Evolutionary conservation across 768 basidiomycete genomes (phyloP), one percentile per base, ranked within the genome.

Genomic region (Tricholomella constricta): DNA sequence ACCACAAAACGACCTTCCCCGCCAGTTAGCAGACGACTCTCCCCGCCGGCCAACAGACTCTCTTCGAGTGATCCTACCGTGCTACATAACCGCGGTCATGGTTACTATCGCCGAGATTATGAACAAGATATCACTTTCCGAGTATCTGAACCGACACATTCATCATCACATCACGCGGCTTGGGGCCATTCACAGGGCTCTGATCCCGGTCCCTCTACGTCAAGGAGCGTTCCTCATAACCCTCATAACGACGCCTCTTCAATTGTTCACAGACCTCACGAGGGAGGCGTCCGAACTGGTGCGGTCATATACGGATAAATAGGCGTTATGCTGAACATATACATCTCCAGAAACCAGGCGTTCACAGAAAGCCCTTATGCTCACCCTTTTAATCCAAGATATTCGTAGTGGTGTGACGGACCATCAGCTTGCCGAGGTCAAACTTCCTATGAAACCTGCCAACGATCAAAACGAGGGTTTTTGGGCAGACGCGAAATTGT

Each of bases 341-440:
- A 19, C 7, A 23, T 38, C 35, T 37, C 32, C 40, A 58, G 59
- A 58, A 20, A 38, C 36, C 54, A 51, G 48, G 45, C 57, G 54
- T 45, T 20, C 43, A 12, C 51, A 52, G 22, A 59, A 54, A 51
- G 44, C 52, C 51, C 76, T 83, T 37, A 79, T 88, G 70, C 69
- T 90, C 8, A 90, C 88, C 10, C 58, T 90, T 35, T 74, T 89
- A 7, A 88, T 89, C 11, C 78, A 83, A 48, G 88, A 89, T 57
- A 55, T 72, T 44, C 79, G 88, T 31, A 78, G 74, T 55, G 79
- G 78, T 6, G 69, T 69, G 1, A 66, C 69, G 31, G 88, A 89
- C 63, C 69, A 73, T 49, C 81, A 82, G 59, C 73, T 89, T 17
- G 83, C 83, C 1, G 89, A 91, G 64, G 80, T 91, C 17, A 78